A percentile compares a stretch with the other conserved stretches of the same genome.
These are phyloP conservation scores for Penicillium palitans DNA, from an alignment of 2,329 filamentous ascomycete species.

Conservation along the genomic window DNA sequence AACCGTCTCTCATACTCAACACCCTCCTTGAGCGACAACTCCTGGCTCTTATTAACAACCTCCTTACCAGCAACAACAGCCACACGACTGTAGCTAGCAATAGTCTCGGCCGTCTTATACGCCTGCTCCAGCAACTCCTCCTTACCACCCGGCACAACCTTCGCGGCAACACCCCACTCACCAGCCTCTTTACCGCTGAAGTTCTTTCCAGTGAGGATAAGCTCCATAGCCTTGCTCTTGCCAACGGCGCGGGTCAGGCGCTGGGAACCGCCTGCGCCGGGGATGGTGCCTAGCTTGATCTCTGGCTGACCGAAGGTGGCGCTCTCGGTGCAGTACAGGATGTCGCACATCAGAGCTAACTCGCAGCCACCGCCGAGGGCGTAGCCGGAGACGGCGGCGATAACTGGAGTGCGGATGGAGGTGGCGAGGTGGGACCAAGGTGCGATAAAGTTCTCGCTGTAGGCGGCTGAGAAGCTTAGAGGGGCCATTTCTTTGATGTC, in stretches of 20 bases:
- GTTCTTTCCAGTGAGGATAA: slow-evolving; percentile 81
- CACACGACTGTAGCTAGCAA: slow-evolving; percentile 83
- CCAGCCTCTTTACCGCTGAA: slow-evolving; percentile 83
- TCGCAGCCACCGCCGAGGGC: slow-evolving; percentile 95
- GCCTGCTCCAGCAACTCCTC: slow-evolving; percentile 81
- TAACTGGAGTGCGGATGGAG: slow-evolving; percentile 86
- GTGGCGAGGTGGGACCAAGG: slow-evolving; percentile 86
- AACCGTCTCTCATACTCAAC: slow-evolving; percentile 92
- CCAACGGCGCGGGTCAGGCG: slow-evolving; percentile 78
- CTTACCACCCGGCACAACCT: slow-evolving; percentile 70
- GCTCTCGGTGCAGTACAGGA: slow-evolving; percentile 81
- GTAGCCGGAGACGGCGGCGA: slow-evolving; percentile 91
- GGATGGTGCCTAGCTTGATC: slow-evolving; percentile 91
- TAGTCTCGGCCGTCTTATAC: slow-evolving; percentile 80
- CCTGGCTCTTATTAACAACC: slow-evolving; percentile 99
- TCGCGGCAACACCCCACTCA: slow-evolving; percentile 86
- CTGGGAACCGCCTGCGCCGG: slow-evolving; percentile 89
- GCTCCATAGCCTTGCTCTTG: slow-evolving; percentile 85
- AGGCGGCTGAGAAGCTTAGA: slow-evolving; percentile 83
- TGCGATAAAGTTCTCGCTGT: slow-evolving; percentile 90
- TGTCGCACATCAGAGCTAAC: slow-evolving; percentile 95
- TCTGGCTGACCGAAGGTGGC: slow-evolving; percentile 97
- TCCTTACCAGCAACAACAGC: slow-evolving; percentile 90
- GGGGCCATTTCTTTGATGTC: slow-evolving; percentile 99
- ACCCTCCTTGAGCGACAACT: slow-evolving; percentile 80